Percentiles rank a stretch among this genome's conserved stretches.
Evolutionary conservation across 129 eudicot genomes (phyloP).

Genomic region (Helichrysum umbraculigerum): DNA sequence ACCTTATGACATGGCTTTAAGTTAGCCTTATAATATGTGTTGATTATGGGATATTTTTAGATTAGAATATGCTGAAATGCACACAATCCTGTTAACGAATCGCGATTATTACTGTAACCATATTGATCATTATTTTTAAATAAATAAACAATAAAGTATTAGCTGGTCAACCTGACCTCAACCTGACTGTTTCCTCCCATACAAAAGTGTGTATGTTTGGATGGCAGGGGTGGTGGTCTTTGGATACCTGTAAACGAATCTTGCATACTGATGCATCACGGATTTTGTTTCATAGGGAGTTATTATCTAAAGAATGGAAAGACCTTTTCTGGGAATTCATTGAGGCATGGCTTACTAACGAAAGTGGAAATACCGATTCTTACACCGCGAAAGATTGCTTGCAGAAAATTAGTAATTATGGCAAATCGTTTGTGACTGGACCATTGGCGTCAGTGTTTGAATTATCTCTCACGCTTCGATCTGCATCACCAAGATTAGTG

Average conservation of each 20-base stretch:
- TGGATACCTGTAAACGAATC: not conserved
- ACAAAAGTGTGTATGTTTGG: not conserved
- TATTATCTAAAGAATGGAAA: slow-evolving; percentile 87
- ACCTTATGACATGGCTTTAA: not conserved
- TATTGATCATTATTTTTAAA: not conserved
- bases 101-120: not conserved
- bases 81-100: not conserved
- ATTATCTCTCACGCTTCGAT: slow-evolving; percentile 85
- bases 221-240: not conserved
- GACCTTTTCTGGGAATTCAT: slow-evolving; percentile 81
- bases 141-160: not conserved
- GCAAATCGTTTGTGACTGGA: slow-evolving; percentile 67
- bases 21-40: too few relatives aligned
- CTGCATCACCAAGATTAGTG: slow-evolving; percentile 93
- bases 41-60: not conserved
- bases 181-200: not conserved
- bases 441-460: slow-evolving; percentile 71
- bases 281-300: slow-evolving; percentile 54
- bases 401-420: slow-evolving; percentile 60
- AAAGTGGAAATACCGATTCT: slow-evolving; percentile 45
- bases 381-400: slow-evolving; percentile 83
- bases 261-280: slow-evolving; percentile 10
- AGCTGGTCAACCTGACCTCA: not conserved
- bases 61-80: not conserved
- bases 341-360: slow-evolving; percentile 61